Conservation (phyloP, 2,329 filamentous ascomycete species). For the Colletotrichum tropicicola region DNA sequence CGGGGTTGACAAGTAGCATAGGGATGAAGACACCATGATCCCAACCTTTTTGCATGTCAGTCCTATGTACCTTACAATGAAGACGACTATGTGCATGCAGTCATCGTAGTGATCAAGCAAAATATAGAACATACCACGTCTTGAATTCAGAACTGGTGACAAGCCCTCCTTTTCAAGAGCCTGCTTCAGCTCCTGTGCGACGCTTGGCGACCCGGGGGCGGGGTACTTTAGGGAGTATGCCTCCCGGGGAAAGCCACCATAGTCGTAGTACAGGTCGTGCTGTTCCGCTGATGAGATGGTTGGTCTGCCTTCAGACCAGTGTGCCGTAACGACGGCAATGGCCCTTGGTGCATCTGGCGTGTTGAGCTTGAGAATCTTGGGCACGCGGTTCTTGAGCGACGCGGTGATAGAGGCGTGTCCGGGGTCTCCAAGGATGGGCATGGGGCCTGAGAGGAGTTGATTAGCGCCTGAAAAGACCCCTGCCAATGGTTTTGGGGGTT, state of each 20-base stretch:
- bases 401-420: slow-evolving; percentile 57
- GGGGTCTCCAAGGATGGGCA: slow-evolving; percentile 67
- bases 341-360: slow-evolving; percentile 58
- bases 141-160: slow-evolving; percentile 44
- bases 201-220: slow-evolving; percentile 61
- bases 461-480: neutral
- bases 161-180: slow-evolving; percentile 57
- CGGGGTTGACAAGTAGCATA: slow-evolving; percentile 61
- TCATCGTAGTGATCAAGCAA: no score
- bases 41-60: slow-evolving; percentile 48
- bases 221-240: slow-evolving; percentile 64
- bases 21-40: slow-evolving; percentile 71
- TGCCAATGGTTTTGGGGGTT: neutral
- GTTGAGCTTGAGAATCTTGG: slow-evolving; percentile 62
- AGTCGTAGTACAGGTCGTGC: slow-evolving; percentile 65
- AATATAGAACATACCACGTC: slow-evolving; percentile 39
- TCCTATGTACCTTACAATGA: neutral
- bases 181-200: slow-evolving; percentile 59
- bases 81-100: no score
- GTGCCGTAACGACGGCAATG: slow-evolving; percentile 66
- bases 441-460: slow-evolving; percentile 51
- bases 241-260: slow-evolving; percentile 66
- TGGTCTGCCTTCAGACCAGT: slow-evolving; percentile 61
- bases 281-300: slow-evolving; percentile 58
- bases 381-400: slow-evolving; percentile 62